Base-by-base conservation (phyloP, 1,139 yeast species). In the Candida sojae region DNA sequence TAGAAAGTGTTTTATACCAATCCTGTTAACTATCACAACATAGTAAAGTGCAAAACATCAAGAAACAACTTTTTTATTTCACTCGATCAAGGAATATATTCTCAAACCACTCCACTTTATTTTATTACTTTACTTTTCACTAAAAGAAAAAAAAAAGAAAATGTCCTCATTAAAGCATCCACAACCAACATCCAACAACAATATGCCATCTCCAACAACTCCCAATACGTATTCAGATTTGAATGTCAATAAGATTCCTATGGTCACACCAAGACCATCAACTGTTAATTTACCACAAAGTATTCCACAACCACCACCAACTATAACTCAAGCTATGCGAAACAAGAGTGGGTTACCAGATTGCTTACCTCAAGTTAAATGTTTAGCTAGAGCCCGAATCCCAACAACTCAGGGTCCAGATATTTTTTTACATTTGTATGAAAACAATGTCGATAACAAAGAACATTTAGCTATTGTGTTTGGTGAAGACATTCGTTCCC, bases 391-490 rank as follows among this genome's bases (percentile, higher is more conserved):
- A 50, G 99, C 98, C 2, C 73, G 97, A 52, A 90, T 91, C 52
- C 97, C 97, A 41, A 90, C 96, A n/a, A 88, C 95, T 1, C 83
- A 83, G 48, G 96, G 96, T 5, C 92, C 96, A 1, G 99, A 95
- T 61, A 90, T 92, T 47, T 95, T 91, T 58, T 73, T 95, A 49
- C 99, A 95, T 68, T 68, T 95, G 45, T 95, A 93, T 68, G 80
- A 87, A 48, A 93, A 93, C 63, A 83, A 90, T 61, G 71, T 86
- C 49, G 99, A 95, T 68, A 76, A 82, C 50, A 95, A 95, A 67
- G 99, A 95, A 67, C 99, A 95, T 68, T 73, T 95, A 59, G 99
- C 99, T 8, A 93, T 95, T 52, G 99, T 93, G 3, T 93, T 93
- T 69, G 98, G 99, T 8, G 96, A 90, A 61, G 88, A 88, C 57